Conservation (phyloP, 345 rosid species). For the Moricandia moricandioides region DNA sequence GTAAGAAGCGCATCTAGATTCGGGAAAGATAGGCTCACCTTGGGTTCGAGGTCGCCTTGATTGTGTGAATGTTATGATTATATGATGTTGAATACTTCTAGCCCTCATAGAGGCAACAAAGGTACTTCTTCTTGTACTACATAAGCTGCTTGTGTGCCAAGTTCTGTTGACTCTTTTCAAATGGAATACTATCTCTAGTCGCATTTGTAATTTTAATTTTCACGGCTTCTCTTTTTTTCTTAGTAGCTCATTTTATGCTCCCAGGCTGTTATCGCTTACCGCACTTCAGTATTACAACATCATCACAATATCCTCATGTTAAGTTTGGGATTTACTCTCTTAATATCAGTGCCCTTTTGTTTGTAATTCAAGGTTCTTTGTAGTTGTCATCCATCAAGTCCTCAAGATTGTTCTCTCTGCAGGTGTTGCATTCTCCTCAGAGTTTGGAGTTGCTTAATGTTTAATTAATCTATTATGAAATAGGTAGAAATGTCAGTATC, state of each 20-base stretch:
- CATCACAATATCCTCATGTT: not conserved
- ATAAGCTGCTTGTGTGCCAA: conserved; percentile 8
- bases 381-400: conserved; percentile 34
- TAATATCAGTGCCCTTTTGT: conserved; percentile 38
- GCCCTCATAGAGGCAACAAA: conserved; percentile 21
- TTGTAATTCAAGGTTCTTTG: conserved; percentile 52
- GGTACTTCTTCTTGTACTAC: conserved; percentile 7
- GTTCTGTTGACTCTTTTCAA: not conserved
- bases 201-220: not conserved
- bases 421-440: not conserved
- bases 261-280: not conserved
- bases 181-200: not conserved
- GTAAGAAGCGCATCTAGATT: conserved; percentile 74
- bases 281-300: not conserved
- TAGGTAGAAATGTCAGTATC: not conserved
- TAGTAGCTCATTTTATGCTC: not conserved
- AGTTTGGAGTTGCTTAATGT: not conserved
- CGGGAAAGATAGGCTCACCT: conserved; percentile 72
- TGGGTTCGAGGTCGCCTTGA: conserved; percentile 64
- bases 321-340: not conserved
- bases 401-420: not conserved
- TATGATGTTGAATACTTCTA: not conserved
- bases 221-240: conserved; percentile 11
- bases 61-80: conserved; percentile 45
- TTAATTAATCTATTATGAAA: not conserved